Evolutionary conservation across 495 filamentous ascomycete species (phyloP).

Genomic region (Penicillium taxi): DNA sequence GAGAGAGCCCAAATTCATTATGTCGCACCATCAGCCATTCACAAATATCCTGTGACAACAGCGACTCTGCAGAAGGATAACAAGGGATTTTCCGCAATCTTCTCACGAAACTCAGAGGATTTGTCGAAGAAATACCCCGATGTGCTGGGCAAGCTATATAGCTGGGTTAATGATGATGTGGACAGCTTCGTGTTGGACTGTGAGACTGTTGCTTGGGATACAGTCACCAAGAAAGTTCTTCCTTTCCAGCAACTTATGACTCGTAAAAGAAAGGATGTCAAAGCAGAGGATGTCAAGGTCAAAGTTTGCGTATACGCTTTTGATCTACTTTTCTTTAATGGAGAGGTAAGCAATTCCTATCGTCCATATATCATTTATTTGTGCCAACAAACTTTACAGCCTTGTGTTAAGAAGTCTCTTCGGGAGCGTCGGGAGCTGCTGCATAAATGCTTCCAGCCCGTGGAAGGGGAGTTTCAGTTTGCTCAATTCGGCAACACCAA

Average conservation of each 20-base stretch:
- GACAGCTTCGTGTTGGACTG: slow-evolving; percentile 95
- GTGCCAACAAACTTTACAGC: slow-evolving; percentile 25
- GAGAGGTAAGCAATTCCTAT: slow-evolving; percentile 50
- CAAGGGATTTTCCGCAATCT: slow-evolving; percentile 74
- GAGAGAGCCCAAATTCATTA: slow-evolving; percentile 97
- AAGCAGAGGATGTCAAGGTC: slow-evolving; percentile 91
- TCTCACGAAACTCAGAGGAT: slow-evolving; percentile 94
- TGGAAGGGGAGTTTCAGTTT: slow-evolving; percentile 88
- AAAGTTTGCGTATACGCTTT: slow-evolving; percentile 98
- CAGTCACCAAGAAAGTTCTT: slow-evolving; percentile 81
- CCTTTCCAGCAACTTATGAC: slow-evolving; percentile 99
- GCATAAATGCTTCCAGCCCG: slow-evolving; percentile 59
- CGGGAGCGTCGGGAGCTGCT: slow-evolving; percentile 76
- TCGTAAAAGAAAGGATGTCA: slow-evolving; percentile 93
- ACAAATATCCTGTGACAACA: slow-evolving; percentile 50
- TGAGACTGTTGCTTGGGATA: slow-evolving; percentile 98
- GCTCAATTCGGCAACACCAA: slow-evolving; percentile 82
- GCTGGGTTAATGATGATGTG: slow-evolving; percentile 82
- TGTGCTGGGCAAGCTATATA: slow-evolving; percentile 75
- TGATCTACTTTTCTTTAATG: slow-evolving; percentile 89
- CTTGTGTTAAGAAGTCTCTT: slow-evolving; percentile 78
- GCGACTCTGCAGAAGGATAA: slow-evolving; percentile 42
- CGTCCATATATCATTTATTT: background rate
- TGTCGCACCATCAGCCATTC: slow-evolving; percentile 69
- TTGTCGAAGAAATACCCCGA: slow-evolving; percentile 96